A percentile compares a stretch with the other conserved stretches of the same genome.
phyloP scores from a whole-genome alignment of 768 basidiomycete genomes.

The Lentinula aciculospora region DNA sequence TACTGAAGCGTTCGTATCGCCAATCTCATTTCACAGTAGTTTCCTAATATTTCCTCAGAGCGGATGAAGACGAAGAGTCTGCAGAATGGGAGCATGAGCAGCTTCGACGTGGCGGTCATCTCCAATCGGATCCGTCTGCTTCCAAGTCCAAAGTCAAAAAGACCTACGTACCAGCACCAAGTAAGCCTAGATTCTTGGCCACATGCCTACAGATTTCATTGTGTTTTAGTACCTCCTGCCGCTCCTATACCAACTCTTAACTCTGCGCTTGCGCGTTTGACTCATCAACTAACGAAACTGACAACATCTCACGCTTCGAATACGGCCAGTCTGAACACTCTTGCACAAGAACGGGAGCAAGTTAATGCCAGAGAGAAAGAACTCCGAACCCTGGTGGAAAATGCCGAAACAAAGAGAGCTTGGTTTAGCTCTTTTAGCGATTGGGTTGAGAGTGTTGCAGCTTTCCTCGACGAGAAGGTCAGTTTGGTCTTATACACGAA shows the following conservation, averaged over 20 bases:
- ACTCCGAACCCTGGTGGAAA: constrained; percentile 67
- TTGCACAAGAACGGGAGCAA: constrained; percentile 59
- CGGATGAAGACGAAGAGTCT: constrained; percentile 81
- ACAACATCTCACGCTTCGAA: constrained; percentile 66
- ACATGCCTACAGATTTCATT: background rate
- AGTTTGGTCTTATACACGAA: constrained; percentile 7
- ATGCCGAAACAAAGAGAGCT: constrained; percentile 70
- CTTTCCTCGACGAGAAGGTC: constrained; percentile 89
- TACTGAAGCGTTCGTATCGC: constrained; percentile 61
- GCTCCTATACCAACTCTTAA: constrained; percentile 62
- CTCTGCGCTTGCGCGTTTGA: constrained; percentile 54
- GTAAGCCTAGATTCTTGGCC: constrained; percentile 34
- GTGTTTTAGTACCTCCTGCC: constrained; percentile 53
- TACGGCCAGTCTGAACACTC: constrained; percentile 45
- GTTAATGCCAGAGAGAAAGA: constrained; percentile 66
- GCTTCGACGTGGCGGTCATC: constrained; percentile 66
- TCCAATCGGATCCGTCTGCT: constrained; percentile 29
- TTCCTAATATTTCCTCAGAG: constrained; percentile 30
- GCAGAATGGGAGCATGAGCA: constrained; percentile 85
- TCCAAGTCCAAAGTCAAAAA: constrained; percentile 35
- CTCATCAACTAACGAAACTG: constrained; percentile 52
- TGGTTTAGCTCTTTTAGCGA: constrained; percentile 79
- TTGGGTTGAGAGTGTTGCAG: constrained; percentile 77
- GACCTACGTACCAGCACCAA: constrained; percentile 66
- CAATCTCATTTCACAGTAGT: background rate